phyloP scores from a whole-genome alignment of 73 alveolate species.

The Tetrahymena borealis region DNA sequence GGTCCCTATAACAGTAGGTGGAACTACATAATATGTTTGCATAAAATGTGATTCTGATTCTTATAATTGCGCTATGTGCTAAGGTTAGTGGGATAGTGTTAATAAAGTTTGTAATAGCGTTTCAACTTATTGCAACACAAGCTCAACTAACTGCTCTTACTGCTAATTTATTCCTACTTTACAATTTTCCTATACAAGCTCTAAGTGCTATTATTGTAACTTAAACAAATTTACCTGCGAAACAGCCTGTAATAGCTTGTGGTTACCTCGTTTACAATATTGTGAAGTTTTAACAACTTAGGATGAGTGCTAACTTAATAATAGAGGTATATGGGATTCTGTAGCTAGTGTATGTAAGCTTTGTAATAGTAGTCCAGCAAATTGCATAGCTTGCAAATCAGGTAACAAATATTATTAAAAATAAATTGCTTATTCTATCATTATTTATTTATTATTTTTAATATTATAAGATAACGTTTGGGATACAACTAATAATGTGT shows the following conservation, averaged over 20 bases:
- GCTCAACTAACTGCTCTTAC: neutral
- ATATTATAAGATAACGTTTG: neutral
- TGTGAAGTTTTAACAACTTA: neutral
- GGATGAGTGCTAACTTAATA: neutral
- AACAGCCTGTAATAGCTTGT: neutral
- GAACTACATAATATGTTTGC: neutral
- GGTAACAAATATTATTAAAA: neutral
- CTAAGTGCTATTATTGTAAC: neutral
- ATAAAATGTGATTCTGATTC: neutral
- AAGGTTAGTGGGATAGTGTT: neutral
- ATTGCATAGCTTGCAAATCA: neutral
- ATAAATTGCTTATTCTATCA: neutral
- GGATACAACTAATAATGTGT: neutral
- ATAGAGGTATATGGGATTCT: neutral
- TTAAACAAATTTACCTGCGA: neutral
- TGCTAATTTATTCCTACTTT: neutral
- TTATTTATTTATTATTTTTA: too few species aligned
- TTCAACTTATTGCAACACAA: neutral
- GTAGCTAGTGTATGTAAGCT: neutral
- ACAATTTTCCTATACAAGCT: neutral
- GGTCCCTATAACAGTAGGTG: neutral
- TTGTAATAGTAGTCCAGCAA: neutral
- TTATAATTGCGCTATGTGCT: neutral
- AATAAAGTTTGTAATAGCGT: neutral
- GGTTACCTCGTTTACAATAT: neutral